Conservation (phyloP, 1,284 basidiomycete species). For the Sutorius eximius region DNA sequence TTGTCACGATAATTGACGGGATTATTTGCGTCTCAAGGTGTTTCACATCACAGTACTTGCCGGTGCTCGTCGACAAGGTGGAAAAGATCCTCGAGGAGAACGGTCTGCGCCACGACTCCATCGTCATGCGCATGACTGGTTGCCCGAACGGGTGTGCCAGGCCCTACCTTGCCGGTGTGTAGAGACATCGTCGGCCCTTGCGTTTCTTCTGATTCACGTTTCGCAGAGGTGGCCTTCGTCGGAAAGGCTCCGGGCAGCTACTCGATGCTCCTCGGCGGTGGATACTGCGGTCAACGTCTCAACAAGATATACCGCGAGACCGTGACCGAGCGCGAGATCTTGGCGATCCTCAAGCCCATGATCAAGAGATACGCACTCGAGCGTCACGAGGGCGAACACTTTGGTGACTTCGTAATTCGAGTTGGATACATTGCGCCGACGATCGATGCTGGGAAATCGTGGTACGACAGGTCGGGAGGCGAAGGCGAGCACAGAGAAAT, state of each 20-base stretch:
- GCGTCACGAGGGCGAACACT: slow-evolving; percentile 85
- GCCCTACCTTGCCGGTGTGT: slow-evolving; percentile 86
- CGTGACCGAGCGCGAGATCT: slow-evolving; percentile 92
- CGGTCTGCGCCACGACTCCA: slow-evolving; percentile 89
- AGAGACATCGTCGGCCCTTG: not conserved
- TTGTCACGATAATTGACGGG: slow-evolving; percentile 4
- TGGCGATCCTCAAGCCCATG: slow-evolving; percentile 87
- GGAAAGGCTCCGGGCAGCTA: slow-evolving; percentile 96
- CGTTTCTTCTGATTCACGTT: slow-evolving; percentile 1
- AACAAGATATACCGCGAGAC: slow-evolving; percentile 94
- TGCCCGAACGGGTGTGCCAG: slow-evolving; percentile 94
- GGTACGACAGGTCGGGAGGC: slow-evolving; percentile 81
- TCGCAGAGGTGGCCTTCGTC: slow-evolving; percentile 87
- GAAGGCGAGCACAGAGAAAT: slow-evolving; percentile 52
- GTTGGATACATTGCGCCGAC: slow-evolving; percentile 83
- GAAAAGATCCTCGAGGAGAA: slow-evolving; percentile 94
- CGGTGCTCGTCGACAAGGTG: slow-evolving; percentile 91
- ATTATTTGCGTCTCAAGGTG: slow-evolving; percentile 1
- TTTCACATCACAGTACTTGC: slow-evolving; percentile 71
- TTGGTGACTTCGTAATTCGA: slow-evolving; percentile 94
- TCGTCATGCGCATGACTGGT: slow-evolving; percentile 98
- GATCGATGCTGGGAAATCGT: slow-evolving; percentile 66
- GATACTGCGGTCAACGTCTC: slow-evolving; percentile 89
- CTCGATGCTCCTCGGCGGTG: slow-evolving; percentile 94
- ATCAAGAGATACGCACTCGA: slow-evolving; percentile 93